These are phyloP conservation scores for Martensiomyces pterosporus DNA, from an alignment of 192 early-diverging fungal genomes.

Conservation along the genomic window DNA sequence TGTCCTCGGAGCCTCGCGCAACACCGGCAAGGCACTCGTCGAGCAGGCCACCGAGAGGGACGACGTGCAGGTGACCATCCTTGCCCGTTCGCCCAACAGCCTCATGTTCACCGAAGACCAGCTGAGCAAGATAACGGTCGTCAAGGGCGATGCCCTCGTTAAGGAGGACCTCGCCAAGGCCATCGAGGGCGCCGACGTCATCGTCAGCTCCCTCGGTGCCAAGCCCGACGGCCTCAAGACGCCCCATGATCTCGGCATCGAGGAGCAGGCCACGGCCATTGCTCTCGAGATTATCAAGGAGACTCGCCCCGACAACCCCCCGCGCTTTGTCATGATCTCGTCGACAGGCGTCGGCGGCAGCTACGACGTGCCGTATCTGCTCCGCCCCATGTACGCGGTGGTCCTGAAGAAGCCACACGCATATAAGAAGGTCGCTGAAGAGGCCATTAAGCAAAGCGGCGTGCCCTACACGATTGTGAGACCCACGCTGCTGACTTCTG, in stretches of 20 bases:
- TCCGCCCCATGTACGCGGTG: conserved; percentile 18
- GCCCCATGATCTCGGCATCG: conserved; percentile 21
- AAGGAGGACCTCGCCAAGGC: conserved; percentile 25
- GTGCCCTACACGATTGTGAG: conserved; percentile 45
- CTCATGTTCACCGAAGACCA: conserved; percentile 41
- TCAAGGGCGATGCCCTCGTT: conserved; percentile 44
- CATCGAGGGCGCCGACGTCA: conserved; percentile 31
- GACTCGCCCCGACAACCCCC: conserved; percentile 11
- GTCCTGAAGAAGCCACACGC: conserved; percentile 20
- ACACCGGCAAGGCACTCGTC: conserved; percentile 35
- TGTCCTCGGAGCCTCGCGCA: conserved; percentile 34
- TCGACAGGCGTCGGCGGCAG: conserved; percentile 31
- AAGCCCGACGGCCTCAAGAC: conserved; percentile 9
- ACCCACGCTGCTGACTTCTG: conserved; percentile 44
- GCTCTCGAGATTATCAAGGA: conserved; percentile 27
- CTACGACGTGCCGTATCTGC: conserved; percentile 27
- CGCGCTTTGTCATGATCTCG: conserved; percentile 40
- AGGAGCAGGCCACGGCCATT: conserved; percentile 7
- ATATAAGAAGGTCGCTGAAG: conserved; percentile 26
- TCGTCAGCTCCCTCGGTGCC: conserved; percentile 40
- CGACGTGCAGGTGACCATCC: conserved; percentile 19
- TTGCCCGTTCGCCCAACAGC: conserved; percentile 34
- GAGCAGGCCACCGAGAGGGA: conserved; percentile 25
- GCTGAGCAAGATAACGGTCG: conserved; percentile 19
- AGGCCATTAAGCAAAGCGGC: conserved; percentile 29